phyloP scores from a whole-genome alignment of 2,329 filamentous ascomycete genomes.

The Sclerotinia trifoliorum region DNA sequence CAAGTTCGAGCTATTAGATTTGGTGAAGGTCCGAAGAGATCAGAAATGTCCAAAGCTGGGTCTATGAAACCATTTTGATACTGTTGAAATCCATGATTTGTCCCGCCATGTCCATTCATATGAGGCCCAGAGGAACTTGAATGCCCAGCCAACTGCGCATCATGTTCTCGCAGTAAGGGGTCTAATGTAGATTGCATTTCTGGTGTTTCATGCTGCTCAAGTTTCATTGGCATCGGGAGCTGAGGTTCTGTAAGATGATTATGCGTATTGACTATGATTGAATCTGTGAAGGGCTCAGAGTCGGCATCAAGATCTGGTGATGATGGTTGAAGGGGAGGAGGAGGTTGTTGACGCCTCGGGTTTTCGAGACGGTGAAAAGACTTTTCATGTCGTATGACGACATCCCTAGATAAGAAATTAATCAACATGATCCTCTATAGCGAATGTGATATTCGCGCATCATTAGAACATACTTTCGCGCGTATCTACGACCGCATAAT shows the following conservation, averaged over 20 bases:
- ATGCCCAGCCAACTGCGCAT: conserved; percentile 20
- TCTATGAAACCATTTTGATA: conserved; percentile 22
- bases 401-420: conserved; percentile 18
- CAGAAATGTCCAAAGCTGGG: conserved; percentile 17
- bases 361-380: conserved; percentile 22
- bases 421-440: neutral
- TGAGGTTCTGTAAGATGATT: conserved; percentile 1
- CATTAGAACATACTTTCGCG: conserved; percentile 19
- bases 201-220: conserved; percentile 15
- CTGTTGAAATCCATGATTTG: conserved; percentile 10
- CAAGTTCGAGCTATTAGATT: conserved; percentile 17
- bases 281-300: conserved; percentile 10
- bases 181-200: conserved; percentile 23
- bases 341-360: conserved; percentile 22
- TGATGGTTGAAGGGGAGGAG: conserved; percentile 12
- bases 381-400: conserved; percentile 25
- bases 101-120: conserved; percentile 13
- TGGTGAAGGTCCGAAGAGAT: conserved; percentile 18
- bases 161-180: conserved; percentile 21
- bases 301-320: conserved; percentile 19
- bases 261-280: conserved; percentile 11
- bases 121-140: conserved; percentile 7
- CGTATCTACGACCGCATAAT: conserved; percentile 22
- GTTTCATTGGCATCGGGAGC: conserved; percentile 1
- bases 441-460: neutral